Conservation (phyloP, 2,329 filamentous ascomycete genomes). For the Cladorrhinum sp. region DNA sequence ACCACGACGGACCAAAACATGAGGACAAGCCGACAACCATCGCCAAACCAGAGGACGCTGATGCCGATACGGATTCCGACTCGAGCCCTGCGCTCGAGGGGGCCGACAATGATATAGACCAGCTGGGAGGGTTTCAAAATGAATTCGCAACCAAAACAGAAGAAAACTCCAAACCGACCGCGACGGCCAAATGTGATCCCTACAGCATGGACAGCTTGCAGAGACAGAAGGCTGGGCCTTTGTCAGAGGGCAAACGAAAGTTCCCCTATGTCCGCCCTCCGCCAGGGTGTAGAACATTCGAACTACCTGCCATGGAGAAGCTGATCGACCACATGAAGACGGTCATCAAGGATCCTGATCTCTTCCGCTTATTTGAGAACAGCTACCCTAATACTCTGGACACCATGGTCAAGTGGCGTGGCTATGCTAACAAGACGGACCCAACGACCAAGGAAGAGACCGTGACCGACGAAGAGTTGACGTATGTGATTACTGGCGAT, state of each 20-base stretch:
- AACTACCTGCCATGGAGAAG: conserved; percentile 64
- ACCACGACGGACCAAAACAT: conserved; percentile 1
- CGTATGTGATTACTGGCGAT: conserved; percentile 79
- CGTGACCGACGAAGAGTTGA: conserved; percentile 57
- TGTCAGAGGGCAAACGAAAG: conserved; percentile 30
- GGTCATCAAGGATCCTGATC: conserved; percentile 53
- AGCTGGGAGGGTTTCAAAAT: conserved; percentile 2
- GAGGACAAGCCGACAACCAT: conserved; percentile 1
- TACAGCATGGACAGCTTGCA: conserved; percentile 27
- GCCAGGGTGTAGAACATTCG: conserved; percentile 67
- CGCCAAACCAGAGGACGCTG: background rate
- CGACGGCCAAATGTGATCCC: conserved; percentile 13
- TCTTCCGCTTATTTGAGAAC: conserved; percentile 79
- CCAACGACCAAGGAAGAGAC: conserved; percentile 31
- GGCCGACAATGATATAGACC: background rate
- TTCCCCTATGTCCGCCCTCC: conserved; percentile 52
- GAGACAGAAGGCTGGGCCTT: conserved; percentile 26
- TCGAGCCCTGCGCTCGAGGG: background rate
- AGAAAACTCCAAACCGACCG: background rate
- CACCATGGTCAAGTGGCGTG: conserved; percentile 77
- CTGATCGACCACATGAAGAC: conserved; percentile 51
- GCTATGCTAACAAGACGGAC: conserved; percentile 44
- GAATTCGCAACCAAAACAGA: background rate
- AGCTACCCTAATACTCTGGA: conserved; percentile 81
- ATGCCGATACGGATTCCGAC: background rate